Conservation (phyloP, 1,284 basidiomycete species). For the Mycena citricolor region DNA sequence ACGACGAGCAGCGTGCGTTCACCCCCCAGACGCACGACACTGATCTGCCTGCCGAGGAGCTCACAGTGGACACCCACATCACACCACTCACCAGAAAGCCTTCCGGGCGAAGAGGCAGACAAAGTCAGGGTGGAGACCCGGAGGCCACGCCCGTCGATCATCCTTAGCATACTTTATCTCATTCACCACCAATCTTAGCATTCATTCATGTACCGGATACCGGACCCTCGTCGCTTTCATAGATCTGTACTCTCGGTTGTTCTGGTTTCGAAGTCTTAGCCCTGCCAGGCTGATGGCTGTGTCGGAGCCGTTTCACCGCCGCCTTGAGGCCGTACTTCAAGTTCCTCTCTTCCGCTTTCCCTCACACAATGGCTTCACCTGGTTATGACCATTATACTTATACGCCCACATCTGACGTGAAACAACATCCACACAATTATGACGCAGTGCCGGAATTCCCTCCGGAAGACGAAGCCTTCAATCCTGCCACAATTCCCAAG, state of each 20-base stretch:
- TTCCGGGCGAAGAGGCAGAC: conserved; percentile 56
- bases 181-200: conserved; percentile 4
- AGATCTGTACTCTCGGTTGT: no score
- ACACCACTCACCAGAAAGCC: conserved; percentile 69
- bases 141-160: conserved; percentile 41
- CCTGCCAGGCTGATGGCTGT: conserved; percentile 1
- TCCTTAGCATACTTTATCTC: no score
- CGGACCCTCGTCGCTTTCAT: conserved; percentile 14
- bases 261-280: no score
- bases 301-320: neutral
- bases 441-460: conserved; percentile 1
- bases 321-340: neutral
- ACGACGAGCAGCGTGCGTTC: conserved; percentile 34
- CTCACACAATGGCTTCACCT: conserved; percentile 13
- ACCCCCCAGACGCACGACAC: conserved; percentile 28
- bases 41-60: conserved; percentile 22
- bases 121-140: conserved; percentile 46
- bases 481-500: conserved; percentile 22
- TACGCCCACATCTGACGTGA: conserved; percentile 6
- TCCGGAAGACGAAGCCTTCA: conserved; percentile 27
- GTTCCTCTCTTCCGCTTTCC: neutral
- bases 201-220: no score
- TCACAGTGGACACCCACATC: conserved; percentile 40
- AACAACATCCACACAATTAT: conserved; percentile 7
- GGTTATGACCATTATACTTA: conserved; percentile 15